These are phyloP conservation scores for Penicillium atrosanguineum DNA, from an alignment of 495 filamentous ascomycete genomes.

Conservation along the genomic window DNA sequence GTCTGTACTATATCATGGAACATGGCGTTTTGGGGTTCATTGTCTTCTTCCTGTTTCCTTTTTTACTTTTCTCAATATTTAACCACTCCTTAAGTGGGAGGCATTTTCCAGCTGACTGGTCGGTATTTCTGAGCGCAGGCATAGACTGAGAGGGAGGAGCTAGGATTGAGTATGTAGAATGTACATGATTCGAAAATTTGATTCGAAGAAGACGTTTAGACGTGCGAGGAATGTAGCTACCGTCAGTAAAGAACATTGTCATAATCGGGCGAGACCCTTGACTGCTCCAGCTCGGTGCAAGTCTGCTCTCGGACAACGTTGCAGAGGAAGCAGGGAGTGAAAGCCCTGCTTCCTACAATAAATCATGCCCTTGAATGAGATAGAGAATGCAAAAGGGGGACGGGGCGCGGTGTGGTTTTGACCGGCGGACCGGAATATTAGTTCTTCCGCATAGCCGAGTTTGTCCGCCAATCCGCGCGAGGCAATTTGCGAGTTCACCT, in stretches of 20 bases:
- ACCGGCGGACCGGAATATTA: slow-evolving; percentile 15
- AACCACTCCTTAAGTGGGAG: background rate
- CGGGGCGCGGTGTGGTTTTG: slow-evolving; percentile 10
- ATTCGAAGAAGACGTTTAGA: background rate
- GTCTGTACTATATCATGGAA: slow-evolving; percentile 1
- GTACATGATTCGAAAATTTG: slow-evolving; percentile 16
- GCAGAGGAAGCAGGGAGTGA: slow-evolving; percentile 57
- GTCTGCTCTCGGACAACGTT: slow-evolving; percentile 58
- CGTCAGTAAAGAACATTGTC: slow-evolving; percentile 62
- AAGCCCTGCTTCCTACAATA: slow-evolving; percentile 80
- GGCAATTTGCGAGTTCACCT: slow-evolving; percentile 32
- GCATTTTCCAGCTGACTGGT: background rate
- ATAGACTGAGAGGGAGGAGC: slow-evolving; percentile 1
- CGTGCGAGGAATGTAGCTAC: slow-evolving; percentile 49
- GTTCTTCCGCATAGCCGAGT: slow-evolving; percentile 35
- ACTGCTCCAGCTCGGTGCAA: slow-evolving; percentile 67
- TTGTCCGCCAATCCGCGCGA: slow-evolving; percentile 28
- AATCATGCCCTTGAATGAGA: slow-evolving; percentile 65
- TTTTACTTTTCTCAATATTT: background rate
- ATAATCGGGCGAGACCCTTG: slow-evolving; percentile 51
- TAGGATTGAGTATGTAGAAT: slow-evolving; percentile 2
- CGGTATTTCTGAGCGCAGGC: background rate
- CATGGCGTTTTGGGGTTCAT: background rate
- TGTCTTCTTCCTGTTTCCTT: background rate
- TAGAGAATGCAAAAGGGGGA: slow-evolving; percentile 46